A percentile compares a stretch with the other conserved stretches of the same genome.
These are phyloP conservation scores for Leptodontidium sp. DNA, from an alignment of 2,329 filamentous ascomycete species.

Conservation along the genomic window DNA sequence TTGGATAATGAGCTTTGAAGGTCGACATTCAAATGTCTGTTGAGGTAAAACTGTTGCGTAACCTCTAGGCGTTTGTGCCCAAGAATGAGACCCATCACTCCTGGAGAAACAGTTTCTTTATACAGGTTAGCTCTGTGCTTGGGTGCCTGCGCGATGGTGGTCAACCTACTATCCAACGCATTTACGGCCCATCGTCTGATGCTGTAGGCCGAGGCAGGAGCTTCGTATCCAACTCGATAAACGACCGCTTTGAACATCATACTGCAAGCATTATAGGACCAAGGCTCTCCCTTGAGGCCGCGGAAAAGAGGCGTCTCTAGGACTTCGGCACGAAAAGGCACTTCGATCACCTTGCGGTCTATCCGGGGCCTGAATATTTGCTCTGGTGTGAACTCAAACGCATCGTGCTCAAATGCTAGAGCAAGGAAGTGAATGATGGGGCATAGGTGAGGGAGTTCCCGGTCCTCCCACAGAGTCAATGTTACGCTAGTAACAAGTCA, in stretches of 20 bases:
- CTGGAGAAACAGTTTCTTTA: too few relatives aligned
- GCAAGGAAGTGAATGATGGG: background rate
- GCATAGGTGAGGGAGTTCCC: background rate
- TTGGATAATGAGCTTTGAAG: background rate
- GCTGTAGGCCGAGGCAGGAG: background rate
- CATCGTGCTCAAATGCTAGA: background rate
- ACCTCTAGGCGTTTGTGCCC: background rate
- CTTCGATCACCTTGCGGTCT: background rate
- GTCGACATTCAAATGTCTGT: background rate
- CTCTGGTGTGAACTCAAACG: background rate
- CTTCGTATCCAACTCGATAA: background rate
- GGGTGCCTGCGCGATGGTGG: too few relatives aligned
- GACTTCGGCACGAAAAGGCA: background rate
- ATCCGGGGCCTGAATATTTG: background rate
- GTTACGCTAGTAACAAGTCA: background rate
- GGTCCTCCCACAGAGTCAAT: background rate
- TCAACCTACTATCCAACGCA: background rate
- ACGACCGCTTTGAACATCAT: background rate
- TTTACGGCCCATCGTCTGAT: background rate
- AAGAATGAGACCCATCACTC: too few relatives aligned
- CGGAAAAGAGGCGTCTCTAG: background rate
- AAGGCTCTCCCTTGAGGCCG: background rate
- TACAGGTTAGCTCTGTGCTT: too few relatives aligned
- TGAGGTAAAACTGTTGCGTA: background rate
- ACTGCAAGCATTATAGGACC: background rate